A percentile compares a stretch with the other conserved stretches of the same genome.
phyloP scores from a whole-genome alignment of 2,329 filamentous ascomycete genomes.

The Neospermospora avenae region DNA sequence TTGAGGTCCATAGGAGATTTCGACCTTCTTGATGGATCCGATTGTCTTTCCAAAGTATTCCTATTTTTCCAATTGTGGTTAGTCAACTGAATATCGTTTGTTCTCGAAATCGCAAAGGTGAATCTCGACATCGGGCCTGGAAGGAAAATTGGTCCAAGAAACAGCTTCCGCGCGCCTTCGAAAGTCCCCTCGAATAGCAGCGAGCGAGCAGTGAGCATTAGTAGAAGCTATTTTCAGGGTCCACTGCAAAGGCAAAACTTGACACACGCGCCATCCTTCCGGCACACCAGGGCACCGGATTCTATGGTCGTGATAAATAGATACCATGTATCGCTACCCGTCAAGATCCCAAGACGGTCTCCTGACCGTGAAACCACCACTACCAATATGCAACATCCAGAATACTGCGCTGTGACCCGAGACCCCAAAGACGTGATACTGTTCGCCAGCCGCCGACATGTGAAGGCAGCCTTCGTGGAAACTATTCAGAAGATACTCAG shows the following conservation, averaged over 20 bases:
- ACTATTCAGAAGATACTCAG: slow-evolving; percentile 4
- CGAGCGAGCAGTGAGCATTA: slow-evolving; percentile 58
- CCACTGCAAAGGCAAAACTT: background rate
- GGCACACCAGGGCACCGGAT: background rate
- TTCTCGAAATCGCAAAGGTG: slow-evolving; percentile 31
- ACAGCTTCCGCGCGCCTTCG: slow-evolving; percentile 5
- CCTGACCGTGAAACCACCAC: background rate
- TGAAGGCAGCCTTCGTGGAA: background rate
- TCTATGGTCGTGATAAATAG: background rate
- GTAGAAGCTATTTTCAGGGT: slow-evolving; percentile 29
- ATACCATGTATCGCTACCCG: background rate
- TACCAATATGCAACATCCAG: background rate
- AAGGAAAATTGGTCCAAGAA: slow-evolving; percentile 32
- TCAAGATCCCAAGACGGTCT: background rate
- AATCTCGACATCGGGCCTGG: slow-evolving; percentile 31
- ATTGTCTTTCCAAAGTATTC: slow-evolving; percentile 92
- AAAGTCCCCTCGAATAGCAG: slow-evolving; percentile 42
- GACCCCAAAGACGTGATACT: background rate
- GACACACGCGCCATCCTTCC: background rate
- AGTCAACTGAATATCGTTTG: slow-evolving; percentile 53
- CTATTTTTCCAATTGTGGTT: slow-evolving; percentile 67
- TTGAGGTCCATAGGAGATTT: slow-evolving; percentile 89
- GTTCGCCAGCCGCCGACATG: background rate
- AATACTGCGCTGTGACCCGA: background rate
- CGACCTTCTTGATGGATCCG: slow-evolving; percentile 85